Percentiles rank a stretch among this genome's conserved stretches.
phyloP scores from a whole-genome alignment of 257 asterid genomes.

The Craterostigma plantagineum region DNA sequence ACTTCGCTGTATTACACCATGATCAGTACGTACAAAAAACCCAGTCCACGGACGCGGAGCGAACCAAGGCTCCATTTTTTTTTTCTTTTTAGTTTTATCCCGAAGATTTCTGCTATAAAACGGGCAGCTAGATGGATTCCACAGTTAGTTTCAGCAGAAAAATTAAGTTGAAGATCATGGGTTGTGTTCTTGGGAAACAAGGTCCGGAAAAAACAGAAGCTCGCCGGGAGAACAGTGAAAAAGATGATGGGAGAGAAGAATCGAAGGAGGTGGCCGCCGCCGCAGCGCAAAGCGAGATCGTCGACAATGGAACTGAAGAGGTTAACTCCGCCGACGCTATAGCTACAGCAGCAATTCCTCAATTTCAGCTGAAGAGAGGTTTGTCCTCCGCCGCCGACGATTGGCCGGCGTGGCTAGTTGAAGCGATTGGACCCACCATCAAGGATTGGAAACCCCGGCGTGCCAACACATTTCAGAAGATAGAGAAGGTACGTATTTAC shows the following conservation, averaged over 20 bases:
- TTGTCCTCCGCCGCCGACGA: constrained; percentile 19
- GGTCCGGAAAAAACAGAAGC: not conserved
- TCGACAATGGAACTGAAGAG: not conserved
- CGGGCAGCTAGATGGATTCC: too few species aligned
- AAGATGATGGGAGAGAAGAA: not conserved
- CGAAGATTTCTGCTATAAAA: too few species aligned
- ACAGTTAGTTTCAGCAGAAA: too few species aligned
- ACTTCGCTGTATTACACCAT: too few species aligned
- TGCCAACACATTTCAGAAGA: constrained; percentile 71
- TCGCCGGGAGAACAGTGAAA: not conserved
- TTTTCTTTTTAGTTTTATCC: too few species aligned
- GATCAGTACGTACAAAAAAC: too few species aligned
- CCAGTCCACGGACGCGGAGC: too few species aligned
- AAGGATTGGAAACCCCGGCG: constrained; percentile 81
- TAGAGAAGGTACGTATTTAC: constrained; percentile 72
- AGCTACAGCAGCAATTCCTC: constrained; percentile 11
- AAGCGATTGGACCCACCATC: constrained; percentile 64
- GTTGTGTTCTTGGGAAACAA: not conserved
- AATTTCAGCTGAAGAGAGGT: constrained; percentile 16
- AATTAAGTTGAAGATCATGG: not conserved
- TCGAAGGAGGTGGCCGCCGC: not conserved
- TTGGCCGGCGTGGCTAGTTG: constrained; percentile 82
- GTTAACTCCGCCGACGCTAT: not conserved
- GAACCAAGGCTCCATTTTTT: too few species aligned
- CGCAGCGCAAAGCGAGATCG: not conserved